Conservation (phyloP, 2,329 filamentous ascomycete genomes). For the Monilinia fructicola region DNA sequence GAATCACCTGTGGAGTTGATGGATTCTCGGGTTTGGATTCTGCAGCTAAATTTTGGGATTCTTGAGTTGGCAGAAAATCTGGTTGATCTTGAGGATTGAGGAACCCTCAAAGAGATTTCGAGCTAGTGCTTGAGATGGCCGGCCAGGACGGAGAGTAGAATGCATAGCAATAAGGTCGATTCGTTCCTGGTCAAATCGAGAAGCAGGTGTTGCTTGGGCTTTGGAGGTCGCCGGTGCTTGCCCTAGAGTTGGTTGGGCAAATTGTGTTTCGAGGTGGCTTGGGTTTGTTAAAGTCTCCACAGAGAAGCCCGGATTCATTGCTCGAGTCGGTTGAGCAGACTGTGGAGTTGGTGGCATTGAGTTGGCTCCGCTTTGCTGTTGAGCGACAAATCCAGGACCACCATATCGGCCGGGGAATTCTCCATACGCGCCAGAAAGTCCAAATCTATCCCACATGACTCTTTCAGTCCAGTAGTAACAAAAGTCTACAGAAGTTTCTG, state of each 20-base stretch:
- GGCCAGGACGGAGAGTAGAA: not conserved
- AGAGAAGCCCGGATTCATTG: not conserved
- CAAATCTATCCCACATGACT: conserved; percentile 5
- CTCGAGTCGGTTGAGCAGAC: not conserved
- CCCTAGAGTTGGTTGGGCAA: not conserved
- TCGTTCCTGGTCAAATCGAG: not conserved
- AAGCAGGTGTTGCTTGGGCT: not conserved
- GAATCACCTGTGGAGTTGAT: not conserved
- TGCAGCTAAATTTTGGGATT: not conserved
- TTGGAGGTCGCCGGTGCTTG: not conserved
- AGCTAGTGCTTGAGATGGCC: not conserved
- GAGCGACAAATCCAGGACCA: not conserved
- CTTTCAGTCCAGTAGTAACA: conserved; percentile 14
- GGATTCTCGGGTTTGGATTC: too few relatives aligned
- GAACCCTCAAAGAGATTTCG: not conserved
- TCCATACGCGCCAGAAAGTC: not conserved
- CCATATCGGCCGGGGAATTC: conserved; percentile 12
- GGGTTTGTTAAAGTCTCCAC: not conserved
- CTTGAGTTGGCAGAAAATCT: not conserved
- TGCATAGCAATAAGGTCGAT: not conserved
- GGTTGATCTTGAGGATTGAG: not conserved
- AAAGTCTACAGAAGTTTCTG: conserved; percentile 1
- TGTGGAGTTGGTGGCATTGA: not conserved
- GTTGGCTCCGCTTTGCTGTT: not conserved
- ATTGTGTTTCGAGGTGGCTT: not conserved